phyloP scores from a whole-genome alignment of 23 red algal genomes.

The Cyanidiococcus yangmingshanensis region DNA sequence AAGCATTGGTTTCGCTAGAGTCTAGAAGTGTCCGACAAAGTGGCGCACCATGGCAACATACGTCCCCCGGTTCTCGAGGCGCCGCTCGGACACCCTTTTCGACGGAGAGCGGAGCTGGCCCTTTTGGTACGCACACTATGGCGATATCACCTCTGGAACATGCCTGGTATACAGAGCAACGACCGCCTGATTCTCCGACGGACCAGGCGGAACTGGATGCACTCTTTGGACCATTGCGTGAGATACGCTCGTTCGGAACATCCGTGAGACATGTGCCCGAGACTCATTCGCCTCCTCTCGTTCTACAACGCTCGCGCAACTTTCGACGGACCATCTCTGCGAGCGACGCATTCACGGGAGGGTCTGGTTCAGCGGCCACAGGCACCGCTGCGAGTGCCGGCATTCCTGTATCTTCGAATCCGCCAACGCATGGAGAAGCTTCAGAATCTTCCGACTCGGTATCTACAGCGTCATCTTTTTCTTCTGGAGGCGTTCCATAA shows the following conservation, averaged over 20 bases:
- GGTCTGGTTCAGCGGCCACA: too few relatives aligned
- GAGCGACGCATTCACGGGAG: too few relatives aligned
- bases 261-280: neutral
- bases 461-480: too few relatives aligned
- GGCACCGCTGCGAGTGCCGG: too few relatives aligned
- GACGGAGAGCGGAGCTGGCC: neutral
- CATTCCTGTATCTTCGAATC: too few relatives aligned
- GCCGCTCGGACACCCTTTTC: neutral
- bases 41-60: neutral
- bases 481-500: too few relatives aligned
- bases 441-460: too few relatives aligned
- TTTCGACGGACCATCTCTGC: too few relatives aligned
- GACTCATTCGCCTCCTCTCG: neutral
- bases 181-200: neutral
- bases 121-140: neutral
- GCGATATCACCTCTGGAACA: neutral
- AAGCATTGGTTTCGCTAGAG: neutral
- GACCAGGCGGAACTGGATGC: neutral
- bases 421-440: too few relatives aligned
- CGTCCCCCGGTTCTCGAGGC: neutral
- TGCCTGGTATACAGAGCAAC: neutral
- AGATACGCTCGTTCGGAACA: neutral
- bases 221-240: neutral
- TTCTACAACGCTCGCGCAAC: neutral
- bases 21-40: neutral